These are phyloP conservation scores for Neurospora crassa DNA, from an alignment of 2,329 filamentous ascomycete species.

Conservation along the genomic window DNA sequence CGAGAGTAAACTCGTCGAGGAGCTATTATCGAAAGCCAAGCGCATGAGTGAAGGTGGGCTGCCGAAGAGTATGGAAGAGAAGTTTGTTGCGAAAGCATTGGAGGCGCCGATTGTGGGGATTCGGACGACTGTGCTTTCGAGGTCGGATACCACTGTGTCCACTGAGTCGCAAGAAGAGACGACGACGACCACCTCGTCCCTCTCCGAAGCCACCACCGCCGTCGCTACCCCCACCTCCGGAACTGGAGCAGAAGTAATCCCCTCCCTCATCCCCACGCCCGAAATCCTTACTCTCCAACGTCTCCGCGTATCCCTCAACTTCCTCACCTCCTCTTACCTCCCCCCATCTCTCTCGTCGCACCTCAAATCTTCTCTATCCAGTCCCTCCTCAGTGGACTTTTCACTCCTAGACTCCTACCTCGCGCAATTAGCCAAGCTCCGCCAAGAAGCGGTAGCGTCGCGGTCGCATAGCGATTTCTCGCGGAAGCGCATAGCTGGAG, in stretches of 20 bases:
- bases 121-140: constrained; percentile 26
- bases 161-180: constrained; percentile 21
- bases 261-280: constrained; percentile 35
- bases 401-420: constrained; percentile 61
- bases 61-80: constrained; percentile 75
- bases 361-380: constrained; percentile 32
- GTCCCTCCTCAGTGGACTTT: constrained; percentile 47
- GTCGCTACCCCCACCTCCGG: constrained; percentile 5
- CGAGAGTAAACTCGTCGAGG: constrained; percentile 55
- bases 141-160: constrained; percentile 2
- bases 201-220: constrained; percentile 34
- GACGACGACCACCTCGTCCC: constrained; percentile 23
- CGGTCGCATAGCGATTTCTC: constrained; percentile 59
- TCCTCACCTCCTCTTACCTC: constrained; percentile 55
- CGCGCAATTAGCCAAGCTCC: constrained; percentile 52
- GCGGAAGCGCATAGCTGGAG: constrained; percentile 50
- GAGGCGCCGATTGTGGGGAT: constrained; percentile 67
- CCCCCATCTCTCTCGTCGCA: constrained; percentile 30
- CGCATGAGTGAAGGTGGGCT: constrained; percentile 54
- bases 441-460: constrained; percentile 60
- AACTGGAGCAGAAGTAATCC: constrained; percentile 20
- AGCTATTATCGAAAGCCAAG: constrained; percentile 62
- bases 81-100: constrained; percentile 66
- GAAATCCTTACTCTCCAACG: constrained; percentile 52
- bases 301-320: constrained; percentile 53